phyloP scores from a whole-genome alignment of 768 basidiomycete genomes.

The Termitomyces sp. region DNA sequence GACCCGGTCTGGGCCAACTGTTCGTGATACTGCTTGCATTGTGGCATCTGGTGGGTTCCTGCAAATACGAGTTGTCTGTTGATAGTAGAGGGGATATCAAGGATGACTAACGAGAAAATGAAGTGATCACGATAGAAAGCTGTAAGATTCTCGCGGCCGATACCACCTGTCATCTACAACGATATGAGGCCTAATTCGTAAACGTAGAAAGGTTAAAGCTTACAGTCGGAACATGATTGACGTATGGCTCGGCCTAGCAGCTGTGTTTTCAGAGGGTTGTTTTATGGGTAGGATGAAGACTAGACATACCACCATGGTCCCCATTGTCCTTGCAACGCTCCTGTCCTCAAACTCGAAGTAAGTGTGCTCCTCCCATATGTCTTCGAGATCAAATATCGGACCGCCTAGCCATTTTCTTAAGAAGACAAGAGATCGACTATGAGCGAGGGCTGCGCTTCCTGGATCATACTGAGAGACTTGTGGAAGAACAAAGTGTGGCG shows the following conservation, averaged over 20 bases:
- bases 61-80: background rate
- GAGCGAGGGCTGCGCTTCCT: slow-evolving; percentile 35
- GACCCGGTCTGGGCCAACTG: slow-evolving; percentile 43
- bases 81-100: too few species aligned
- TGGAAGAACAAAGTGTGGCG: slow-evolving; percentile 38
- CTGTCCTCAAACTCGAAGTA: slow-evolving; percentile 47
- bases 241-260: slow-evolving; percentile 48
- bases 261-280: background rate
- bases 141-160: slow-evolving; percentile 42
- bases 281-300: background rate
- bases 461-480: slow-evolving; percentile 33
- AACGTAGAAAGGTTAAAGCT: background rate
- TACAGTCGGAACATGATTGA: slow-evolving; percentile 54
- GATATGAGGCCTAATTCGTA: background rate
- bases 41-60: slow-evolving; percentile 44
- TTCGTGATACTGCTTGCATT: slow-evolving; percentile 43
- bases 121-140: slow-evolving; percentile 54
- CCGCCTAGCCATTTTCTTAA: slow-evolving; percentile 40
- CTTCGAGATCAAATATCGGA: slow-evolving; percentile 50
- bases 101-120: slow-evolving; percentile 38
- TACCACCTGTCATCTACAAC: slow-evolving; percentile 47
- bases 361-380: slow-evolving; percentile 57
- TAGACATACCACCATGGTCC: slow-evolving; percentile 45
- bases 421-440: slow-evolving; percentile 41
- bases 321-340: slow-evolving; percentile 50